These are phyloP conservation scores for Dendrobium officinale DNA, from an alignment of 106 monocot species.

Conservation along the genomic window DNA sequence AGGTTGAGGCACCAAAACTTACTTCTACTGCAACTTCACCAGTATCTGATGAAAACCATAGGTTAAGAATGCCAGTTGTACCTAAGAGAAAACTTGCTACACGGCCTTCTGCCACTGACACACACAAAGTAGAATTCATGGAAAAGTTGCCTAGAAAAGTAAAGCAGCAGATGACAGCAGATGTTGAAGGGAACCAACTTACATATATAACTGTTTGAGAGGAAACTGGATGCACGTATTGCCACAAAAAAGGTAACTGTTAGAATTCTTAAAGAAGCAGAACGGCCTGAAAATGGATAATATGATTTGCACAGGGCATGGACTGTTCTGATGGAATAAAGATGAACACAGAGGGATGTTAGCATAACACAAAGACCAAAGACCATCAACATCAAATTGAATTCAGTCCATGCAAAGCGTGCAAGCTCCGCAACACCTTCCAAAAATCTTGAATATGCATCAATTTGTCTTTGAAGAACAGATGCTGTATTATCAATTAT, in stretches of 20 bases:
- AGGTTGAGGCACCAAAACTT: constrained; percentile 17
- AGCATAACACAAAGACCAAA: constrained; percentile 58
- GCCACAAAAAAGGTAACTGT: constrained; percentile 35
- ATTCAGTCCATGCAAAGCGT: constrained; percentile 93
- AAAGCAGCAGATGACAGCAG: not conserved
- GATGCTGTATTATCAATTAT: constrained; percentile 11
- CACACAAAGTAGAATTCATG: not conserved
- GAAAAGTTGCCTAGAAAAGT: constrained; percentile 1
- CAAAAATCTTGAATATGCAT: constrained; percentile 76
- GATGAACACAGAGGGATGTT: constrained; percentile 48
- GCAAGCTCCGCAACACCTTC: constrained; percentile 81
- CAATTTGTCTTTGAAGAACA: constrained; percentile 46
- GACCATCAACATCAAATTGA: constrained; percentile 75
- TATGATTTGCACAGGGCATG: constrained; percentile 9
- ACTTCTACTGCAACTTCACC: constrained; percentile 42
- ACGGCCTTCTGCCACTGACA: constrained; percentile 78
- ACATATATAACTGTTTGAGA: constrained; percentile 98
- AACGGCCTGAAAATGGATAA: constrained; percentile 1
- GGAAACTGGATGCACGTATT: constrained; percentile 76
- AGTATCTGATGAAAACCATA: constrained; percentile 30
- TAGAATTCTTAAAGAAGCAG: constrained; percentile 12
- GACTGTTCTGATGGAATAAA: constrained; percentile 30
- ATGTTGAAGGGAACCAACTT: constrained; percentile 27
- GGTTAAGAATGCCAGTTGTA: constrained; percentile 46
- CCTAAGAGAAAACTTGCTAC: constrained; percentile 88